Base-by-base conservation (phyloP, 371 early-diverging fungal species). In the Apophysomyces sp. region DNA sequence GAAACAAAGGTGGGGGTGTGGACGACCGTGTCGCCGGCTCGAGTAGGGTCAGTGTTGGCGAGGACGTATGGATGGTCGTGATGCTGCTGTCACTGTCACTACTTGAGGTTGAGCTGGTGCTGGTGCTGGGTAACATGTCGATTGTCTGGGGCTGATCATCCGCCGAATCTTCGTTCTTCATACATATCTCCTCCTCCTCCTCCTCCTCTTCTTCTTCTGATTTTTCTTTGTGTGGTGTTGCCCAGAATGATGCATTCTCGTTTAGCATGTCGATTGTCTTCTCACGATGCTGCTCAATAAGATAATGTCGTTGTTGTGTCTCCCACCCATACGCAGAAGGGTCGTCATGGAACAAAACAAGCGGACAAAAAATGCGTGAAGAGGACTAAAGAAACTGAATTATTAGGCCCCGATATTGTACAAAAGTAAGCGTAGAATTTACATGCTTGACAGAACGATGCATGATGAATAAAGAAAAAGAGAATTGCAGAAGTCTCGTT, bases 301-400 rank as follows among this genome's bases (percentile, higher is more conserved):
- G 24, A 11, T 44, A 44, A 21, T 11, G 49, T 24, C 49, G n/a
- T 21, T 44, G 49, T 44, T 21, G 49, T 44, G 49, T 44, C 21
- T 44, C 49, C 49, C 49, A 44, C 4, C 21, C 49, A 21, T 44
- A 44, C 3, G 24, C 49, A 44, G 49, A 9, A 44, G 49, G 49
- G 49, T 44, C 49, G 49, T 44, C 49, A 44, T 44, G 49, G 24
- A 44, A 44, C 24, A 44, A 24, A n/a, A 44, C 49, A n/a, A 44
- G 21, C 16, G 49, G 49, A 44, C 21, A 44, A 2, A 44, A 44
- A 21, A 44, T 44, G 21, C 49, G 49, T 44, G 49, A 44, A 18
- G 49, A 44, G 4, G 49, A 44, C 49, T 44, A 44, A 11, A 37
- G 34, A 37, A 37, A 37, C 37, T 9, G 18, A 44, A 21, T 0